Percentiles rank a stretch among this genome's conserved stretches.
Evolutionary conservation across 148 eudicot species (phyloP).

Genomic region (Silene uniflora): DNA sequence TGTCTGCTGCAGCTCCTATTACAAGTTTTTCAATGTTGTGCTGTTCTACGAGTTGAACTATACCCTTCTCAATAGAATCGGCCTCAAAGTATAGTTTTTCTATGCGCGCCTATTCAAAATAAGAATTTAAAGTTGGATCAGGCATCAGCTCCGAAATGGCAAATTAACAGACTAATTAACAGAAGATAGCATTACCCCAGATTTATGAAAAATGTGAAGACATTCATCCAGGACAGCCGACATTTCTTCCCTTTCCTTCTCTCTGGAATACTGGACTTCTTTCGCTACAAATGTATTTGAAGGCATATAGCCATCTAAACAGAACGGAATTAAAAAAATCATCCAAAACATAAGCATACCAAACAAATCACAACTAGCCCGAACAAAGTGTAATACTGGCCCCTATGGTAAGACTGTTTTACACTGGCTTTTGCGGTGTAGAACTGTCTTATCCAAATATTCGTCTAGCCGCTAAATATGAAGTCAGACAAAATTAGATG

Average conservation of each 20-base stretch:
- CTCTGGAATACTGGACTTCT: not conserved
- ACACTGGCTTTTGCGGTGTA: not conserved
- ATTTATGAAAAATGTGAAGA: not conserved
- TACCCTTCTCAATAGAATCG: slow-evolving; percentile 69
- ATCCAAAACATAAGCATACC: not conserved
- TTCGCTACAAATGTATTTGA: not conserved
- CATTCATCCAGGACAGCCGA: not conserved
- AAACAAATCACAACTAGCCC: not conserved
- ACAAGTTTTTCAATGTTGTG: slow-evolving; percentile 63
- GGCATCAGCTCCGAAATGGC: not conserved
- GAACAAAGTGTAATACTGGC: not conserved
- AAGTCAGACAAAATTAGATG: not conserved
- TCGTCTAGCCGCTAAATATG: not conserved
- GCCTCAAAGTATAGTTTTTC: slow-evolving; percentile 42
- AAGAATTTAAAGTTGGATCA: not conserved
- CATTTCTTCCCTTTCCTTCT: not conserved
- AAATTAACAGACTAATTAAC: not conserved
- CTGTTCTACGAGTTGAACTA: slow-evolving; percentile 56
- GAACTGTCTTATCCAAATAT: not conserved
- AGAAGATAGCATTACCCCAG: not conserved
- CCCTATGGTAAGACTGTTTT: not conserved
- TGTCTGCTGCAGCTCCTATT: slow-evolving; percentile 82
- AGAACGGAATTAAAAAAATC: not conserved
- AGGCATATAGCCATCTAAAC: not conserved
- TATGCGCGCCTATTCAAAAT: slow-evolving; percentile 37